Evolutionary conservation across 441 rosid species (phyloP).

Genomic region (Mallotus repandus): DNA sequence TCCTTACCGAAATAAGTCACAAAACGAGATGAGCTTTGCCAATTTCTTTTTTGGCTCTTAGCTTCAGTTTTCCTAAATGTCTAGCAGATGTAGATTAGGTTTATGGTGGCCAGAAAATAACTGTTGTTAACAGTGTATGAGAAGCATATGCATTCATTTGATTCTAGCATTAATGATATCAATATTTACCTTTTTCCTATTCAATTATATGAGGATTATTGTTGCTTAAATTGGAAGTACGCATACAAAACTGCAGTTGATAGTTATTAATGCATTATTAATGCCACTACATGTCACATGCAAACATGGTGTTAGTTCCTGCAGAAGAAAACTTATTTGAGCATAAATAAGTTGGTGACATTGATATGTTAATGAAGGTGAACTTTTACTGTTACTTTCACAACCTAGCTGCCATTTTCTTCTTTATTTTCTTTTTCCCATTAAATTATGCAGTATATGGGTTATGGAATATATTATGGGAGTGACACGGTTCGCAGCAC

Average conservation of each 20-base stretch:
- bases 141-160: not conserved
- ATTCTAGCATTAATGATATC: not conserved
- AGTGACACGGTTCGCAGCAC: not conserved
- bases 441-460: not conserved
- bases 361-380: slow-evolving; percentile 10
- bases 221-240: not conserved
- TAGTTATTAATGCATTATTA: not conserved
- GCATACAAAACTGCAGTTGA: no score
- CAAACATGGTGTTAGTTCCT: not conserved
- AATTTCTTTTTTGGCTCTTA: not conserved
- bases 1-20: not conserved
- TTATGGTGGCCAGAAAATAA: not conserved
- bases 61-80: not conserved
- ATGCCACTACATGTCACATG: not conserved
- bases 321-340: no score
- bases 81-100: not conserved
- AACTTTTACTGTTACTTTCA: not conserved
- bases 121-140: not conserved
- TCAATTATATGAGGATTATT: not conserved
- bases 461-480: no score
- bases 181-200: not conserved
- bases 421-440: no score
- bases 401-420: not conserved
- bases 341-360: not conserved
- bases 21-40: not conserved